Conservation (phyloP, 2,329 filamentous ascomycete genomes). For the Sporothrix luriei region DNA sequence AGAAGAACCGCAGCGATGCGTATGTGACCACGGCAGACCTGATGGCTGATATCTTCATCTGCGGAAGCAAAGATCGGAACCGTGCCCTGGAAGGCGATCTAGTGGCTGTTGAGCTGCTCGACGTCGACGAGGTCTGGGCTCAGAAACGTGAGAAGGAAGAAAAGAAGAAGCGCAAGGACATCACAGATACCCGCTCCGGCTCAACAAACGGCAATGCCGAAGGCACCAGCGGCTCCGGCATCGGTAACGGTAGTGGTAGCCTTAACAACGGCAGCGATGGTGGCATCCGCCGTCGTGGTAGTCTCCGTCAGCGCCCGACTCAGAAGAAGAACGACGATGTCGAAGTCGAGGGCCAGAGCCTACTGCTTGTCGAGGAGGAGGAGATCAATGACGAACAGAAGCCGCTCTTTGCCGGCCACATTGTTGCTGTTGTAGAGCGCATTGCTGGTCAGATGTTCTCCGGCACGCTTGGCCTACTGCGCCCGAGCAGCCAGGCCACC, state of each 20-base stretch:
- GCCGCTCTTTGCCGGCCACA: constrained; percentile 92
- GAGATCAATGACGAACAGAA: constrained; percentile 99
- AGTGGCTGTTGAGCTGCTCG: constrained; percentile 91
- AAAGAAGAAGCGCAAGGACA: constrained; percentile 99
- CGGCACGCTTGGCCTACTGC: constrained; percentile 87
- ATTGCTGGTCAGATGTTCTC: constrained; percentile 99
- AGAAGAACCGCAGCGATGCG: constrained; percentile 98
- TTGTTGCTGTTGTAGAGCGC: constrained; percentile 96
- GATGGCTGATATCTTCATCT: constrained; percentile 98
- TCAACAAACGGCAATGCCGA: constrained; percentile 73
- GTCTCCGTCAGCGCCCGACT: constrained; percentile 91
- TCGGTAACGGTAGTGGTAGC: constrained; percentile 58
- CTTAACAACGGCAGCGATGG: constrained; percentile 68
- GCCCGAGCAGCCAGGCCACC: constrained; percentile 95
- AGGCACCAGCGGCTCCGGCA: constrained; percentile 55
- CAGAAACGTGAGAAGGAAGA: constrained; percentile 99
- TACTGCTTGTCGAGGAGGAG: constrained; percentile 95
- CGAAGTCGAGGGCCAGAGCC: constrained; percentile 95
- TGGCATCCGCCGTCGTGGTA: constrained; percentile 87
- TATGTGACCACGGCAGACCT: constrained; percentile 95
- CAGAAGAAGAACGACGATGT: constrained; percentile 99
- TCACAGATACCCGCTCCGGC: constrained; percentile 82
- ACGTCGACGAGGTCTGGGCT: constrained; percentile 97
- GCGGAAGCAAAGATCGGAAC: constrained; percentile 97
- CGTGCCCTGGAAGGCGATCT: constrained; percentile 94